These are phyloP conservation scores for Populus ilicifolia DNA, from an alignment of 345 rosid genomes.

Conservation along the genomic window DNA sequence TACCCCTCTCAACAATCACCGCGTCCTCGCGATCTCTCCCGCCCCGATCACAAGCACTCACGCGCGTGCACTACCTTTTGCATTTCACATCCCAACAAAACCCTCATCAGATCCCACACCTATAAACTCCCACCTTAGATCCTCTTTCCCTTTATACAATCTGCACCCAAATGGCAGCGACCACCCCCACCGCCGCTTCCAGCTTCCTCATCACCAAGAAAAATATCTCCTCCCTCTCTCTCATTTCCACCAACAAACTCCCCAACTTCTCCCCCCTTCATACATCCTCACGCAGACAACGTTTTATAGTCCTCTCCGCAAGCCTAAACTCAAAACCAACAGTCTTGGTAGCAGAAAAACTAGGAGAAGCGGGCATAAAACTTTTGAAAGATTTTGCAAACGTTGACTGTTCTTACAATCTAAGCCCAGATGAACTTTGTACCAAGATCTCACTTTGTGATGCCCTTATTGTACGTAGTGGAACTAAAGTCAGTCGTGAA, in stretches of 20 bases:
- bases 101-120: slow-evolving; percentile 18
- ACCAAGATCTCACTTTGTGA: slow-evolving; percentile 90
- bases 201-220: not conserved
- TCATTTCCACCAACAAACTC: not conserved
- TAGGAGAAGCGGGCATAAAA: slow-evolving; percentile 65
- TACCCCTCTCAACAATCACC: too few relatives aligned
- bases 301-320: slow-evolving; percentile 18
- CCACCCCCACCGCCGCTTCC: slow-evolving; percentile 1
- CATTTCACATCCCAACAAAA: slow-evolving; percentile 5
- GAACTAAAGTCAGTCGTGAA: slow-evolving; percentile 70
- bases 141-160: not conserved
- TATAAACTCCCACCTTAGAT: slow-evolving; percentile 7
- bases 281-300: not conserved
- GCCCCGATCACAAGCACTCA: not conserved
- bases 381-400: slow-evolving; percentile 58
- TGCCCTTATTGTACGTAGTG: slow-evolving; percentile 80
- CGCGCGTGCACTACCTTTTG: not conserved
- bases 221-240: not conserved
- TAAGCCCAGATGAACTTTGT: slow-evolving; percentile 79
- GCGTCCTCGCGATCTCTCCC: not conserved
- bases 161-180: not conserved
- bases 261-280: not conserved
- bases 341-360: slow-evolving; percentile 79
- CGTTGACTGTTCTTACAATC: slow-evolving; percentile 78
- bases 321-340: slow-evolving; percentile 48